Evolutionary conservation across 768 basidiomycete genomes (phyloP).

Genomic region (Multifurca ochricompacta): DNA sequence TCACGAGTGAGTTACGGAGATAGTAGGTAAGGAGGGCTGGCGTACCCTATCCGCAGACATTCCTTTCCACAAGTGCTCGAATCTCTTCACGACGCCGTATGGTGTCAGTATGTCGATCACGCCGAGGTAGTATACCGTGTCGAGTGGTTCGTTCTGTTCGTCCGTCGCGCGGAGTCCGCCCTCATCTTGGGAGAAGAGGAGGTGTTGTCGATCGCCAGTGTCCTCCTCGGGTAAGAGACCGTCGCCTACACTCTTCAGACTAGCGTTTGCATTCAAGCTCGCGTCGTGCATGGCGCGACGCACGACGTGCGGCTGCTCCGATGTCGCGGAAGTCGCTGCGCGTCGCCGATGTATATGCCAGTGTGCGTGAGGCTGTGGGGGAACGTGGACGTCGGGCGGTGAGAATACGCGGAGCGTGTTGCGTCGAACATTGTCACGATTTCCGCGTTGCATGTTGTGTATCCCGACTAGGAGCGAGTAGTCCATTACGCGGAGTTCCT

Average conservation of each 20-base stretch:
- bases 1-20: too few relatives aligned
- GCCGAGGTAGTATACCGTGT: constrained; percentile 87
- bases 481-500: constrained; percentile 85
- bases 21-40: constrained; percentile 22
- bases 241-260: constrained; percentile 25
- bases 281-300: constrained; percentile 80
- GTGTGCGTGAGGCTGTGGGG: constrained; percentile 53
- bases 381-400: constrained; percentile 53
- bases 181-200: constrained; percentile 96
- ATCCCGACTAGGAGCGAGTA: constrained; percentile 93
- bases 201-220: constrained; percentile 57
- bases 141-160: constrained; percentile 65
- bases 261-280: constrained; percentile 45
- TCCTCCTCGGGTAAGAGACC: constrained; percentile 57
- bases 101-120: constrained; percentile 97
- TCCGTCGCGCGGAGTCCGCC: constrained; percentile 88
- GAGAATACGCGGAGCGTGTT: constrained; percentile 91
- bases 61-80: constrained; percentile 92
- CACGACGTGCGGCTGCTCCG: constrained; percentile 75
- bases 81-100: constrained; percentile 64
- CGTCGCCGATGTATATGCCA: not conserved
- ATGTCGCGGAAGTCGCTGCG: constrained; percentile 28
- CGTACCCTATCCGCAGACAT: constrained; percentile 78
- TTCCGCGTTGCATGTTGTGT: constrained; percentile 85
- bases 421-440: constrained; percentile 83